These are phyloP conservation scores for Entrophospora sp. DNA, from an alignment of 192 early-diverging fungal genomes.

Conservation along the genomic window DNA sequence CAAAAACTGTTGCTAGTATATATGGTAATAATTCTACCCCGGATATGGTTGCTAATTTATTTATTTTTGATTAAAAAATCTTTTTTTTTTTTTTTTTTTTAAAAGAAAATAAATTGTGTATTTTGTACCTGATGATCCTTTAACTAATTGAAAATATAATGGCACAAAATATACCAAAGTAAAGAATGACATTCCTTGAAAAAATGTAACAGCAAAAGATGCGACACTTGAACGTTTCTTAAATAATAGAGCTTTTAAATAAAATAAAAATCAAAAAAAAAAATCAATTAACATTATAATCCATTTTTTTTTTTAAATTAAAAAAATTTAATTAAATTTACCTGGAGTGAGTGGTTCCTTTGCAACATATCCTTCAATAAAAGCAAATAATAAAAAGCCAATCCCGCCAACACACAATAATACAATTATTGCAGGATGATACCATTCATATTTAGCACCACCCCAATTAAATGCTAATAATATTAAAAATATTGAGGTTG, in stretches of 20 bases:
- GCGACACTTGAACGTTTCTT: constrained; percentile 33
- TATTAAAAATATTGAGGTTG: constrained; percentile 46
- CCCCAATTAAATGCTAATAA: constrained; percentile 68
- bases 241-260: constrained; percentile 36
- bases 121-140: constrained; percentile 39
- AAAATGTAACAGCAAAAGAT: constrained; percentile 33
- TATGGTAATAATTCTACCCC: constrained; percentile 70
- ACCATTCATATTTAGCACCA: constrained; percentile 62
- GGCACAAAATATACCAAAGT: constrained; percentile 61
- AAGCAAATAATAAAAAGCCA: constrained; percentile 42
- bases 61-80: constrained; percentile 15
- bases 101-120: neutral
- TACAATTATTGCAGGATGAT: constrained; percentile 42
- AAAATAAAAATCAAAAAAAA: constrained; percentile 18
- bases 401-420: constrained; percentile 47
- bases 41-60: constrained; percentile 43
- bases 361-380: constrained; percentile 56
- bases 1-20: constrained; percentile 56
- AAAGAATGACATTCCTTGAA: constrained; percentile 38
- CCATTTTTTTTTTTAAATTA: no score
- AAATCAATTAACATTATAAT: constrained; percentile 9
- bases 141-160: constrained; percentile 65
- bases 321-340: neutral
- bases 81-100: no score
- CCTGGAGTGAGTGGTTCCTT: constrained; percentile 61